These are phyloP conservation scores for Pestalotiopsis sp. DNA, from an alignment of 2,329 filamentous ascomycete species.

Conservation along the genomic window DNA sequence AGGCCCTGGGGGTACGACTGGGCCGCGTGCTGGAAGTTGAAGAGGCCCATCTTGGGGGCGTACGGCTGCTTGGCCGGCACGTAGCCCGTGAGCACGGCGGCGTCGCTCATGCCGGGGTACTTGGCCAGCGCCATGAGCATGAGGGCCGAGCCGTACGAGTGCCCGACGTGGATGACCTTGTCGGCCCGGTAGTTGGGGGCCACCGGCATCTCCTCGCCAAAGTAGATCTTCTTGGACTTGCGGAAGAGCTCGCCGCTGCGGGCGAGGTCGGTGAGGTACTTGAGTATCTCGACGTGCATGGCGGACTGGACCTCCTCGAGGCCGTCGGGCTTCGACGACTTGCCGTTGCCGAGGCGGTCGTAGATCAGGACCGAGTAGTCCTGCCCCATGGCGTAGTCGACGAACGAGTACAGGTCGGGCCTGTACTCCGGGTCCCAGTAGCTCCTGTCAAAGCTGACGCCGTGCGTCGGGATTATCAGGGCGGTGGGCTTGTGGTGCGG, in stretches of 20 bases:
- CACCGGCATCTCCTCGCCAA: too few species aligned
- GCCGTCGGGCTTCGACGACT: conserved; percentile 39
- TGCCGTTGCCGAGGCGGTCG: conserved; percentile 40
- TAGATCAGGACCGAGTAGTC: conserved; percentile 43
- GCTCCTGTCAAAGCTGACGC: conserved; percentile 15
- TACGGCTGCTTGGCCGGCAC: neutral
- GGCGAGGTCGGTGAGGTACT: conserved; percentile 36
- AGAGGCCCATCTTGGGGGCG: neutral
- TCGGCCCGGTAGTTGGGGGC: neutral
- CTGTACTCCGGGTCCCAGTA: conserved; percentile 13
- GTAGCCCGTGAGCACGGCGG: neutral
- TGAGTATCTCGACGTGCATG: conserved; percentile 41
- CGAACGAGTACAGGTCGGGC: conserved; percentile 36
- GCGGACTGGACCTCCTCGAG: conserved; percentile 40
- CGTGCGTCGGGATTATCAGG: conserved; percentile 36
- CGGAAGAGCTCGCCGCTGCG: conserved; percentile 34
- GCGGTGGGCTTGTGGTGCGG: conserved; percentile 22
- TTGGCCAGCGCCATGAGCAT: neutral
- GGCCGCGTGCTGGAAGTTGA: neutral
- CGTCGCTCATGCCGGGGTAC: neutral
- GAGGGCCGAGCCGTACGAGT: neutral
- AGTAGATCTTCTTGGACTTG: neutral
- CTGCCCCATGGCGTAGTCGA: conserved; percentile 35
- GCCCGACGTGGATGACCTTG: neutral
- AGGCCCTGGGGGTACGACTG: neutral